Evolutionary conservation across 306 rosid species (phyloP).

Genomic region (Dryas octopetala): DNA sequence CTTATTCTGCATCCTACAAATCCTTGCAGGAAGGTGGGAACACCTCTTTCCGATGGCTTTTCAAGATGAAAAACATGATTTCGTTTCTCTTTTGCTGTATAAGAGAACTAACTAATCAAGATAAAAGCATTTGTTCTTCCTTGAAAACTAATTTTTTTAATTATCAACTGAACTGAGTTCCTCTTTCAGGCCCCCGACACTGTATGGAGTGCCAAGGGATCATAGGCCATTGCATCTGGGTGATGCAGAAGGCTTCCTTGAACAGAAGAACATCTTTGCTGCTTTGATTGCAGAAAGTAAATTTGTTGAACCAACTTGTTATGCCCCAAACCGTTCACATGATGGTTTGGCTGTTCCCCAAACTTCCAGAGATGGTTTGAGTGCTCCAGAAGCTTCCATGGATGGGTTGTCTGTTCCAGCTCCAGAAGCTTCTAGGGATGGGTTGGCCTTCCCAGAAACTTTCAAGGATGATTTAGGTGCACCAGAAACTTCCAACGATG

Average conservation of each 20-base stretch:
- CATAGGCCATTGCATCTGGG: slow-evolving; percentile 63
- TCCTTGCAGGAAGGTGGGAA: slow-evolving; percentile 79
- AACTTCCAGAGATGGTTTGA: slow-evolving; percentile 9
- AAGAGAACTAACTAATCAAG: too few species aligned
- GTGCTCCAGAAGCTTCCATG: slow-evolving; percentile 13
- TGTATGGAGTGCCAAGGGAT: slow-evolving; percentile 85
- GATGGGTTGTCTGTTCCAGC: slow-evolving; percentile 23
- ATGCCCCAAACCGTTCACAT: slow-evolving; percentile 41
- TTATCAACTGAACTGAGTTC: slow-evolving; percentile 12
- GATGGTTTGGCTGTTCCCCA: slow-evolving; percentile 29
- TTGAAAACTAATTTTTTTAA: not conserved
- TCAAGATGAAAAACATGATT: not conserved
- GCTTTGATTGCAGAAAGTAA: slow-evolving; percentile 63
- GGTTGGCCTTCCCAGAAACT: slow-evolving; percentile 36
- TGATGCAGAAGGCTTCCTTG: slow-evolving; percentile 61
- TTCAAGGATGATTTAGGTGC: slow-evolving; percentile 9
- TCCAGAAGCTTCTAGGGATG: slow-evolving; percentile 27
- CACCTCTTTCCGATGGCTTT: not conserved
- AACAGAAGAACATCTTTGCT: slow-evolving; percentile 62
- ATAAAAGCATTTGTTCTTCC: not conserved
- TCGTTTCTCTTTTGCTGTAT: not conserved
- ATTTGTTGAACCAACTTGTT: slow-evolving; percentile 50
- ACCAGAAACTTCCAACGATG: slow-evolving; percentile 9
- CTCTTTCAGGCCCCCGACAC: slow-evolving; percentile 76
- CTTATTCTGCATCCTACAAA: slow-evolving; percentile 85